Base-by-base conservation (phyloP, 306 rosid genomes). In the Pachyrhizus erosus region DNA sequence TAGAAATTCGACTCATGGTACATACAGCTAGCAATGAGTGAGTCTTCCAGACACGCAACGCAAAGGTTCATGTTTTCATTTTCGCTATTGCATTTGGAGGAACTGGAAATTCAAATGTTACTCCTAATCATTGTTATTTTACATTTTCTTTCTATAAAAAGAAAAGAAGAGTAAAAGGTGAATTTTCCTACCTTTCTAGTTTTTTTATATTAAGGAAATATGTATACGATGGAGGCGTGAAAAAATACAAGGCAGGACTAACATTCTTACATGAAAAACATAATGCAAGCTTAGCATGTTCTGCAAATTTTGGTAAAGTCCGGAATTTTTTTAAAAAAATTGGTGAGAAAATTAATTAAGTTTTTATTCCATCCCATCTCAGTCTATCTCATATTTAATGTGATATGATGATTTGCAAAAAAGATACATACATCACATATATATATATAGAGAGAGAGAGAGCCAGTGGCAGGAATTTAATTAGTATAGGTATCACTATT, bases 21-120 rank as follows among this genome's bases (percentile, higher is more conserved):
- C 80, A 60, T 73, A 79, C 87, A 79, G 81, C 84, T 66, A 79
- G 77, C 87, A 66, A 58, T 5, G 46, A 73, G 24, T 42, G 77
- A 64, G 2, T 5, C 18, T 68, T 68, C 52, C 2, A 68, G 18
- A 68, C 58, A 79, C 83, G 71, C 76, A 65, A 79, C 80, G 46
- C 64, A 20, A 43, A 73, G 31, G 0, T 70, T 70, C 26, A 12
- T 34, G 65, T 60, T 33, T 65, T 23, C 26, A 20, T 37, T 61
- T 10, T 46, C 33, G 13, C 18, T 76, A 60, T 13, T 26, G 3
- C 3, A 54, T 7, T 26, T 60, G 18, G 3, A 26, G 37, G 9
- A 26, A 24, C 20, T 26, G 10, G 0, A 34, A 37, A 66, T 66
- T 66, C 17, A 37, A 33, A 65, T 34, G 5, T 33, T 66, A 66